Evolutionary conservation across 2,329 filamentous ascomycete species (phyloP).

Genomic region (Penicillium corylophilum): DNA sequence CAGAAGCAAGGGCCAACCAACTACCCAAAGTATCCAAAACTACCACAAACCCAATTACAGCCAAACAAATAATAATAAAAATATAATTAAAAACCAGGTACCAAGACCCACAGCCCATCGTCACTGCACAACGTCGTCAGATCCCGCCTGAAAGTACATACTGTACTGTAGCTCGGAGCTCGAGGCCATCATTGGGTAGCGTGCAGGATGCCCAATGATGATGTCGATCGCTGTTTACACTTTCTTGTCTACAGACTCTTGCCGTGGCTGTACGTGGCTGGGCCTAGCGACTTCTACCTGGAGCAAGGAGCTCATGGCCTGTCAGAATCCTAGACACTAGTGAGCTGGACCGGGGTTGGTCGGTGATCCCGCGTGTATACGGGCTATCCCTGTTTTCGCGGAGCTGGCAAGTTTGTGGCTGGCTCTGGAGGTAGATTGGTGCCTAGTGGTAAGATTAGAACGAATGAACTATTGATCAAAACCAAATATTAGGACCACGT

Average conservation of each 20-base stretch:
- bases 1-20: slow-evolving; percentile 18
- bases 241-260: too few relatives aligned
- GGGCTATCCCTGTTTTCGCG: slow-evolving; percentile 1
- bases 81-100: not conserved
- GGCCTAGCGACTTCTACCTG: not conserved
- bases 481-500: not conserved
- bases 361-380: not conserved
- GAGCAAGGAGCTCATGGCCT: not conserved
- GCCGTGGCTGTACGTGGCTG: not conserved
- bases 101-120: slow-evolving; percentile 8
- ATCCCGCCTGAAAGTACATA: slow-evolving; percentile 4
- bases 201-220: slow-evolving; percentile 1
- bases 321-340: slow-evolving; percentile 4
- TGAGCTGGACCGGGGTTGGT: not conserved
- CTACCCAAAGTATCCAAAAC: not conserved
- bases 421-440: not conserved
- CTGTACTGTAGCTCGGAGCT: not conserved
- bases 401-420: not conserved
- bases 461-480: too few relatives aligned
- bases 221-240: not conserved
- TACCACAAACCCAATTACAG: not conserved
- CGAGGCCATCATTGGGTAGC: slow-evolving; percentile 10
- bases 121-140: slow-evolving; percentile 15
- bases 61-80: not conserved
- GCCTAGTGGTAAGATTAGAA: not conserved